phyloP scores from a whole-genome alignment of 2,329 filamentous ascomycete species.

The Fusarium devonianum region DNA sequence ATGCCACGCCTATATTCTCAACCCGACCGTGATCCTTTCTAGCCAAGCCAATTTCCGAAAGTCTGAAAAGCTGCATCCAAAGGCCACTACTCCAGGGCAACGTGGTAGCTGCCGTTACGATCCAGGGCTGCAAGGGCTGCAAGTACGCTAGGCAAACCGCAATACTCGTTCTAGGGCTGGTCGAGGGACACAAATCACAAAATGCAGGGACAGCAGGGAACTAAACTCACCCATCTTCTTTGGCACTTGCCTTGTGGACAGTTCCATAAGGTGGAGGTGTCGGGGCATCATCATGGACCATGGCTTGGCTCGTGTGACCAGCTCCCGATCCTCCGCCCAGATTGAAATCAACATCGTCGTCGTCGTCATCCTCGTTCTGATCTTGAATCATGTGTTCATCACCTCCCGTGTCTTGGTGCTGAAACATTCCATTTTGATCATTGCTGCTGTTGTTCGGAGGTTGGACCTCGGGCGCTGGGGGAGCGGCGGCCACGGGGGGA shows the following conservation, averaged over 20 bases:
- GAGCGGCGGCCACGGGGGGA: constrained; percentile 40
- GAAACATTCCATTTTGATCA: constrained; percentile 31
- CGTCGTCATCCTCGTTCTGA: constrained; percentile 59
- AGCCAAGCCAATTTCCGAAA: constrained; percentile 40
- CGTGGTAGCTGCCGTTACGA: constrained; percentile 29
- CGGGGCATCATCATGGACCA: constrained; percentile 43
- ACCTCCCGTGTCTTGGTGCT: constrained; percentile 38
- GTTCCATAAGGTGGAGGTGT: constrained; percentile 47
- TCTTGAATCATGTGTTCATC: constrained; percentile 55
- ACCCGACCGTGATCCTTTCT: constrained; percentile 40
- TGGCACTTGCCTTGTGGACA: constrained; percentile 69
- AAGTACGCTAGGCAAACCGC: constrained; percentile 21
- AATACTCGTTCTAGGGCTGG: constrained; percentile 15
- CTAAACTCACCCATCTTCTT: constrained; percentile 56
- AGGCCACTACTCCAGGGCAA: constrained; percentile 34
- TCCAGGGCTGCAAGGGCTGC: constrained; percentile 20
- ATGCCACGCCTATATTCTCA: constrained; percentile 38
- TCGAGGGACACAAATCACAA: constrained; percentile 37
- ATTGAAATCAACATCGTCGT: constrained; percentile 67
- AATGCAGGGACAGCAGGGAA: constrained; percentile 19
- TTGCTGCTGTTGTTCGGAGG: constrained; percentile 38
- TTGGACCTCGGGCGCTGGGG: constrained; percentile 39
- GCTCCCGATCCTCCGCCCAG: constrained; percentile 53
- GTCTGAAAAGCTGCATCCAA: constrained; percentile 29
- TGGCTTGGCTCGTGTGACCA: constrained; percentile 41